A percentile compares a stretch with the other conserved stretches of the same genome.
Evolutionary conservation across 2,329 filamentous ascomycete species (phyloP).

Genomic region (Hansfordia pulvinata): DNA sequence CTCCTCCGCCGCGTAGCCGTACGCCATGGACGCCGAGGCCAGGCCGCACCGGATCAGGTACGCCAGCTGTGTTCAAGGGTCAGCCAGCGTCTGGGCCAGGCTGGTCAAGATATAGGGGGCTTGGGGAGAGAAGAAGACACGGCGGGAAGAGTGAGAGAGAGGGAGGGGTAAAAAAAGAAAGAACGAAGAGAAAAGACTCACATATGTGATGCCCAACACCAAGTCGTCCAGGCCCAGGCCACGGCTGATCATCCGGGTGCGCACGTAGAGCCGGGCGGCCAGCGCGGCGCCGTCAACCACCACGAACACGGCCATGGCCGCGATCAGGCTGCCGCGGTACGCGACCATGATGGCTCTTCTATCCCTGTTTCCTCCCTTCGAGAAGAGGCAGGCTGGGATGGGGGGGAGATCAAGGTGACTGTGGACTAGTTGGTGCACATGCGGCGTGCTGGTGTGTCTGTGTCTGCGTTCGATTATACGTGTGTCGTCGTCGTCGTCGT

Average conservation of each 20-base stretch:
- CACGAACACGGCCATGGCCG: slow-evolving; percentile 13
- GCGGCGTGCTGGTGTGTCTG: too few relatives aligned
- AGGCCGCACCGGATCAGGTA: slow-evolving; percentile 13
- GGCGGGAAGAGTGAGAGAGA: too few relatives aligned
- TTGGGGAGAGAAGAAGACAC: too few relatives aligned
- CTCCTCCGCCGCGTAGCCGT: slow-evolving; percentile 14
- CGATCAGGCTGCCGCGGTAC: slow-evolving; percentile 10
- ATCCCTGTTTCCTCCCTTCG: background rate
- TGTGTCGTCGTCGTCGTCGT: too few relatives aligned
- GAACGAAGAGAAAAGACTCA: slow-evolving; percentile 3
- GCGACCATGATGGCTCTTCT: slow-evolving; percentile 3
- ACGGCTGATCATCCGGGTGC: slow-evolving; percentile 11
- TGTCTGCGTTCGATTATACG: too few relatives aligned
- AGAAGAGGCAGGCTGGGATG: background rate
- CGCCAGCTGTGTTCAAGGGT: slow-evolving; percentile 12
- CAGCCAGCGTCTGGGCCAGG: too few relatives aligned
- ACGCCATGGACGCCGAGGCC: slow-evolving; percentile 15
- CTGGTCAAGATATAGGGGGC: too few relatives aligned
- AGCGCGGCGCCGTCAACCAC: slow-evolving; percentile 12
- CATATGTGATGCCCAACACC: slow-evolving; percentile 13
- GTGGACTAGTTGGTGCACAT: background rate
- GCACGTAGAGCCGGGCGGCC: slow-evolving; percentile 14
- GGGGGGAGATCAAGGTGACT: background rate
- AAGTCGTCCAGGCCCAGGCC: slow-evolving; percentile 17
- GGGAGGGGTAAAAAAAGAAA: too few relatives aligned